Conservation (phyloP, 2,329 filamentous ascomycete species). For the Teratosphaeria epicoccoides region DNA sequence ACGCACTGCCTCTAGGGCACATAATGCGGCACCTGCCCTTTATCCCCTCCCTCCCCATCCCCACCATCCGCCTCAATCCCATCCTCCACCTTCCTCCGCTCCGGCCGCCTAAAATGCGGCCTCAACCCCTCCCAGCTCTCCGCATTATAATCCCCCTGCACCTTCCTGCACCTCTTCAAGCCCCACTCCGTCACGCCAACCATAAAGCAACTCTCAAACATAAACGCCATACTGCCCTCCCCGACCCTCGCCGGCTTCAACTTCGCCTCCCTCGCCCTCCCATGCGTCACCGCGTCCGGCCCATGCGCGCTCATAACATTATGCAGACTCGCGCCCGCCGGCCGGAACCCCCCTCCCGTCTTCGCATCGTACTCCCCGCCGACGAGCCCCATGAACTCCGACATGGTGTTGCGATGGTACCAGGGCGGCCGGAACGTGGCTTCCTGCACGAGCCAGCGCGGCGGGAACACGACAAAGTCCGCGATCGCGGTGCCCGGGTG, state of each 20-base stretch:
- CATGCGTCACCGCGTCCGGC: constrained; percentile 47
- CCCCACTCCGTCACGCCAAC: constrained; percentile 64
- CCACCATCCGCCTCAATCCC: constrained; percentile 6
- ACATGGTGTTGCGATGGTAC: constrained; percentile 61
- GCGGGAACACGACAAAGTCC: constrained; percentile 64
- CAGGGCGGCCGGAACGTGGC: constrained; percentile 63
- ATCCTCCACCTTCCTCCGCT: constrained; percentile 12
- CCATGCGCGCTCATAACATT: constrained; percentile 37
- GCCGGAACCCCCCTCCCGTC: constrained; percentile 46
- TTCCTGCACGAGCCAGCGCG: constrained; percentile 58
- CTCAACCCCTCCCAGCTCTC: constrained; percentile 63
- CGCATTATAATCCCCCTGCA: constrained; percentile 63
- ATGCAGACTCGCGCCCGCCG: constrained; percentile 47
- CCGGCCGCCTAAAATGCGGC: constrained; percentile 30
- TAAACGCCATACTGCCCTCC: constrained; percentile 53
- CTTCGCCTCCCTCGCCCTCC: constrained; percentile 46
- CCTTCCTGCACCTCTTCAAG: constrained; percentile 57
- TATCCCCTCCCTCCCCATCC: constrained; percentile 16
- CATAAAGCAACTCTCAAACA: constrained; percentile 61
- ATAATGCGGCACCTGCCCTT: constrained; percentile 20
- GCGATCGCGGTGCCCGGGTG: constrained; percentile 47
- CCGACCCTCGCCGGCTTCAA: constrained; percentile 49
- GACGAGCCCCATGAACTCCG: constrained; percentile 55
- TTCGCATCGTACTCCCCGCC: constrained; percentile 50
- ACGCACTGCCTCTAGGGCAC: constrained; percentile 8